phyloP scores from a whole-genome alignment of 2,329 filamentous ascomycete species.

The Tolypocladium guangdongense region DNA sequence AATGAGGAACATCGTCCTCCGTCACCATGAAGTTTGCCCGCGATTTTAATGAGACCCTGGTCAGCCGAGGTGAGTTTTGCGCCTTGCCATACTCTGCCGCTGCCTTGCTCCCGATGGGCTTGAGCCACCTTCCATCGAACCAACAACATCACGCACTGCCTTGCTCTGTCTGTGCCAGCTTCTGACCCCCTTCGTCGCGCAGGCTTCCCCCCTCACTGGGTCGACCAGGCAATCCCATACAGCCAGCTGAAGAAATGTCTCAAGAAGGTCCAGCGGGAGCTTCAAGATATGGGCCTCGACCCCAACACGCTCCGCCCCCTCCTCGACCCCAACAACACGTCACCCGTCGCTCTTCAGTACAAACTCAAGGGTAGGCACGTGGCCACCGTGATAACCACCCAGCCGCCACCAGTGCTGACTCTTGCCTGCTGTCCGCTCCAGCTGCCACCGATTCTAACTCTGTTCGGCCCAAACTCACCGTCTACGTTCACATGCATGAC shows the following conservation, averaged over 20 bases:
- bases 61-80: constrained; percentile 39
- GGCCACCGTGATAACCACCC: background rate
- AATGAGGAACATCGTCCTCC: background rate
- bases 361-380: constrained; percentile 41
- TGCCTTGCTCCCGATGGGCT: background rate
- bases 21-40: constrained; percentile 74
- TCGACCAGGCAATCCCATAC: constrained; percentile 72
- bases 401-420: background rate
- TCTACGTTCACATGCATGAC: constrained; percentile 56
- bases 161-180: background rate
- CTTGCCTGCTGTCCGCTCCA: constrained; percentile 6
- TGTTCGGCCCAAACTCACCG: constrained; percentile 58
- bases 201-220: constrained; percentile 63
- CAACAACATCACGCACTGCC: background rate
- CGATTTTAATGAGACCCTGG: constrained; percentile 60
- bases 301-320: constrained; percentile 58
- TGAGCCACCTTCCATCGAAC: background rate
- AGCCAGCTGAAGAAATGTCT: constrained; percentile 81
- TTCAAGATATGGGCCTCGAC: constrained; percentile 60
- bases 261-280: constrained; percentile 65
- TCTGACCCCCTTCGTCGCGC: background rate
- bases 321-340: constrained; percentile 38
- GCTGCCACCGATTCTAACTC: constrained; percentile 27
- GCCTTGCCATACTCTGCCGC: background rate
- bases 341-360: constrained; percentile 40